Evolutionary conservation across 2,329 filamentous ascomycete genomes (phyloP).

Genomic region (Cytospora leucostoma): DNA sequence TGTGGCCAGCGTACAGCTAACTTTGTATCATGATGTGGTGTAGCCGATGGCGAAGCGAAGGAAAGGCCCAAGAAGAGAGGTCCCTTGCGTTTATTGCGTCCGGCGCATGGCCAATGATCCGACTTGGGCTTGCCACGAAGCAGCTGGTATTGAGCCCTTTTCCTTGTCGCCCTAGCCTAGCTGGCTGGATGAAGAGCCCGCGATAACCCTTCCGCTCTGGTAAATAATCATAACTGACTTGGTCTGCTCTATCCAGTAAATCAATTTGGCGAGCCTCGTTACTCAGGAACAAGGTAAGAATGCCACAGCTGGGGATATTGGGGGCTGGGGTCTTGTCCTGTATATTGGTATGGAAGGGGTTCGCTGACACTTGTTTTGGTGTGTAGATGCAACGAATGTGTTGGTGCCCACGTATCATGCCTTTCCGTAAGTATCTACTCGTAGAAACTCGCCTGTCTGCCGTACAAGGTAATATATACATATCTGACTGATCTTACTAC

Average conservation of each 20-base stretch:
- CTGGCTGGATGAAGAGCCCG: background rate
- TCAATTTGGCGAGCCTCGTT: constrained; percentile 4
- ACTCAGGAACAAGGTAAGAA: constrained; percentile 17
- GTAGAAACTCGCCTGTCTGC: background rate
- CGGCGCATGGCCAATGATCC: constrained; percentile 21
- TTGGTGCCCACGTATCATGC: constrained; percentile 20
- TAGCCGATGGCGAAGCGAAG: constrained; percentile 16
- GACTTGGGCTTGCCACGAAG: constrained; percentile 22
- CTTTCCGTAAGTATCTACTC: constrained; percentile 2
- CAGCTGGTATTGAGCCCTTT: constrained; percentile 2
- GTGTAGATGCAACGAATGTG: constrained; percentile 13
- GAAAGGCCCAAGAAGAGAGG: constrained; percentile 6
- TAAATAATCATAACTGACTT: background rate
- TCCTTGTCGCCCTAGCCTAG: background rate
- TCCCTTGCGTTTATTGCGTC: constrained; percentile 18
- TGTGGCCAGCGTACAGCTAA: background rate
- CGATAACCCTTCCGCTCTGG: too few relatives aligned
- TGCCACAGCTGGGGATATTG: background rate
- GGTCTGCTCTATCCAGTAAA: constrained; percentile 1
- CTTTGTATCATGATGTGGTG: background rate
- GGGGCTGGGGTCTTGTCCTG: background rate
- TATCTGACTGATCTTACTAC: background rate
- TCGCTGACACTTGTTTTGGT: background rate
- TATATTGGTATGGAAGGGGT: background rate
- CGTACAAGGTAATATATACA: too few relatives aligned